Base-by-base conservation (phyloP, 1,284 basidiomycete species). In the Earliella scabrosa region DNA sequence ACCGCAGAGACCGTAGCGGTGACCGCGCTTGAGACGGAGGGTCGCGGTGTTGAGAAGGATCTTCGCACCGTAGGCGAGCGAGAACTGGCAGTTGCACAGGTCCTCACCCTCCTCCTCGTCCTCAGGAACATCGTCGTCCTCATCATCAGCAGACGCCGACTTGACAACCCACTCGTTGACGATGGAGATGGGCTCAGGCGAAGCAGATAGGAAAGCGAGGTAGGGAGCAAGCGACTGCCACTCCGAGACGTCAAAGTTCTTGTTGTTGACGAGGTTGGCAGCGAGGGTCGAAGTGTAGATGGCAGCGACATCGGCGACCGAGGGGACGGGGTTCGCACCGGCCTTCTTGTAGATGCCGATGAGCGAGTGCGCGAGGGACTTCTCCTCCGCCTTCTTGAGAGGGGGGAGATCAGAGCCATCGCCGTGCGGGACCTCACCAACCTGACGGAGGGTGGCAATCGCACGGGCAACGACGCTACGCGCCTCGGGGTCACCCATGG, bases 51-150 rank as follows among this genome's bases (percentile, higher is more conserved):
- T 97, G 73, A 98, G 87, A 68, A 98, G 77, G 69, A 98, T 98
- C 86, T 98, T 97, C 73, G 95, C 95, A 90, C 95, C 96, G 75
- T 98, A 98, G 59, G 96, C 96, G 60, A 97, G 86, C 56, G 94
- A 97, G 86, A 96, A 97, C 76, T 95, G 94, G 85, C 92, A 96
- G 84, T 98, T 97, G 83, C 95, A 97, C 69, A 98, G 85, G 73
- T 97, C 93, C 77, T 97, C 96, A 65, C 95, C 95, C 78, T 97
- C 95, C 77, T 97, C 96, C 73, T 97, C 95, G 65, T 97, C 95
- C 21, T 94, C 92, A 54, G 78, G 80, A 56, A 80, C 87, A 41
- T 86, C 82, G 20, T 82, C 86, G 6, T 90, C 90, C 9, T 87
- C 87, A 36, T 81, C 81, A 61, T 85, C 90, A 63, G 92, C 89